Conservation (phyloP, 2,329 filamentous ascomycete genomes). For the Amauroascus verrucosus region DNA sequence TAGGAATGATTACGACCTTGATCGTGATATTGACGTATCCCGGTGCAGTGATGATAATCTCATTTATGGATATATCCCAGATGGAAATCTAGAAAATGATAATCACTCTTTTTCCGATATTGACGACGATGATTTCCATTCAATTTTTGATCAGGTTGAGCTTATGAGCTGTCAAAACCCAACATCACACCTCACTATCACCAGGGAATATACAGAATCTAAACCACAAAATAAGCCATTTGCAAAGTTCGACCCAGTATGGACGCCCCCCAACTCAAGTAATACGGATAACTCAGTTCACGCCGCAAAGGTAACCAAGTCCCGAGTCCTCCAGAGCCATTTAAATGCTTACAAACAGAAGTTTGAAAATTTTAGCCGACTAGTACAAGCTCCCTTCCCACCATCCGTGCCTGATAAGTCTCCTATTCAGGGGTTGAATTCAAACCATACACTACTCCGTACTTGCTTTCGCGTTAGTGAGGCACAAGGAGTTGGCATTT, state of each 20-base stretch:
- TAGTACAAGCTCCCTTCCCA: constrained; percentile 1
- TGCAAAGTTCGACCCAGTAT: neutral
- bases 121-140: neutral
- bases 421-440: constrained; percentile 14
- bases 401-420: constrained; percentile 4
- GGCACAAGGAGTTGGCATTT: neutral
- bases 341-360: neutral
- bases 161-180: neutral
- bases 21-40: neutral
- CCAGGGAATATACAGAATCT: neutral
- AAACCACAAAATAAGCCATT: neutral
- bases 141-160: neutral
- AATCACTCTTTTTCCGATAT: neutral
- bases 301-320: neutral
- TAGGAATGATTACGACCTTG: no score
- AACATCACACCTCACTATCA: neutral
- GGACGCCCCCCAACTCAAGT: no score
- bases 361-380: neutral
- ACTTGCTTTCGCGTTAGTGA: constrained; percentile 16
- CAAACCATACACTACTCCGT: constrained; percentile 11
- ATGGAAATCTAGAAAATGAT: neutral
- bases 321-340: neutral
- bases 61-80: neutral
- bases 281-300: neutral
- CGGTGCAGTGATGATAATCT: neutral